Conservation (phyloP, 2,329 filamentous ascomycete species). For the Hypomyces rosellus region DNA sequence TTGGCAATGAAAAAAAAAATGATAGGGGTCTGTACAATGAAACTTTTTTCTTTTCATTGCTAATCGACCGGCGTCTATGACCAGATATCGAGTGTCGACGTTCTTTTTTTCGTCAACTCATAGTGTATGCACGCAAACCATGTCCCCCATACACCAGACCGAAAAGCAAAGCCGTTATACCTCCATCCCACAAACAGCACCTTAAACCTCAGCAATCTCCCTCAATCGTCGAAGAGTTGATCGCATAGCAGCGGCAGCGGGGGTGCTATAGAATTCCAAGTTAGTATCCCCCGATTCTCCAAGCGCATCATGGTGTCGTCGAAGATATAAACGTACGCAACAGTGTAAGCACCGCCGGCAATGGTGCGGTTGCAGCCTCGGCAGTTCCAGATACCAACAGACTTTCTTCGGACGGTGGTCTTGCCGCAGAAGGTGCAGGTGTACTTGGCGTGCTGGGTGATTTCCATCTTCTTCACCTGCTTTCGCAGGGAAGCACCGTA, state of each 20-base stretch:
- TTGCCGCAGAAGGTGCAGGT: conserved; percentile 99
- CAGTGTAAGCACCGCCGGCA: conserved; percentile 74
- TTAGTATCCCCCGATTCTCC: conserved; percentile 20
- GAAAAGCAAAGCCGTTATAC: conserved; percentile 37
- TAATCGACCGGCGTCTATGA: conserved; percentile 37
- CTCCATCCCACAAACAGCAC: conserved; percentile 24
- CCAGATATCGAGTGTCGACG: conserved; percentile 35
- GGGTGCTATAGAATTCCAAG: conserved; percentile 55
- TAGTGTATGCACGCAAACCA: conserved; percentile 39
- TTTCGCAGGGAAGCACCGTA: conserved; percentile 99
- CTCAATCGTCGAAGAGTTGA: conserved; percentile 95
- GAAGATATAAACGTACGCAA: conserved; percentile 67
- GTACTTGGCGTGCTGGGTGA: conserved; percentile 96
- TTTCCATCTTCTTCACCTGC: conserved; percentile 97
- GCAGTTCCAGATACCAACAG: conserved; percentile 97
- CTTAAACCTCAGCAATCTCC: conserved; percentile 93
- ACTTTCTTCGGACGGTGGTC: conserved; percentile 83
- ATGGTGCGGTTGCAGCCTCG: conserved; percentile 84
- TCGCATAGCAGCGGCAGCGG: conserved; percentile 87
- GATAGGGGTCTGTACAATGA: conserved; percentile 25
- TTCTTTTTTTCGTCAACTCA: conserved; percentile 34
- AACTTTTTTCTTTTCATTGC: conserved; percentile 35
- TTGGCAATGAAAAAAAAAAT: too few relatives aligned
- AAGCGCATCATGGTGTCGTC: neutral
- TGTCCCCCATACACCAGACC: conserved; percentile 40